These are phyloP conservation scores for Isochrysis galbana DNA, from an alignment of 78 protist genomes.

Conservation along the genomic window DNA sequence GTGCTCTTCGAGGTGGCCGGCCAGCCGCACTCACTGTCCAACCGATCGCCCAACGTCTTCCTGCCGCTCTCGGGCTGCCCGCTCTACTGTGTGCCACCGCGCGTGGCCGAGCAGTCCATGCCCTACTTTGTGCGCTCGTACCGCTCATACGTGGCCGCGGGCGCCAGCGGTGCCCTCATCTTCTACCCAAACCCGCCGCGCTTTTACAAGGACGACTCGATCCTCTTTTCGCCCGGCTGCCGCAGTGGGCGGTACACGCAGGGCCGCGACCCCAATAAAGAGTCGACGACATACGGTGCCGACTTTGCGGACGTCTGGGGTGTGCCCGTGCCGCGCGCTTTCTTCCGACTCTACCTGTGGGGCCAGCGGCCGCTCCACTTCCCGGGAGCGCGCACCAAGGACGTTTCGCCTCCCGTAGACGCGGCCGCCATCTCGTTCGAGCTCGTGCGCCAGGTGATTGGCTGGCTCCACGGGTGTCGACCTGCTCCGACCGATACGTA, in stretches of 20 bases:
- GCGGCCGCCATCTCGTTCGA: too few species aligned
- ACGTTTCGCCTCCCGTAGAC: too few species aligned
- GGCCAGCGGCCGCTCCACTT: background rate
- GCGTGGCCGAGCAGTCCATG: background rate
- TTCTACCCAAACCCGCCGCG: background rate
- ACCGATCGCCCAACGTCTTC: background rate
- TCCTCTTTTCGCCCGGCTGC: background rate
- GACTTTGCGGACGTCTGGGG: background rate
- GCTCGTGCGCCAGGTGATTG: too few species aligned
- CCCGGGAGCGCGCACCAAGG: too few species aligned
- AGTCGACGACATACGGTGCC: background rate
- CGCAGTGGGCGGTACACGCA: background rate
- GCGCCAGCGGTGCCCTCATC: background rate
- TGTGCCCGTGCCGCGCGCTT: background rate
- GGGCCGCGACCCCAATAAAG: background rate
- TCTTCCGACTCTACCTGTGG: background rate
- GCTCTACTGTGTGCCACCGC: background rate
- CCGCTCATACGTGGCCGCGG: background rate
- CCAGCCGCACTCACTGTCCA: background rate
- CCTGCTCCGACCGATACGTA: too few species aligned
- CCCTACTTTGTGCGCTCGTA: background rate
- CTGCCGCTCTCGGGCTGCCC: background rate
- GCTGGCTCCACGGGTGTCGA: too few species aligned
- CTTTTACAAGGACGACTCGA: background rate
- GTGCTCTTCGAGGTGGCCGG: too few species aligned